These are phyloP conservation scores for Gossypium aridum DNA, from an alignment of 441 rosid species.

Conservation along the genomic window DNA sequence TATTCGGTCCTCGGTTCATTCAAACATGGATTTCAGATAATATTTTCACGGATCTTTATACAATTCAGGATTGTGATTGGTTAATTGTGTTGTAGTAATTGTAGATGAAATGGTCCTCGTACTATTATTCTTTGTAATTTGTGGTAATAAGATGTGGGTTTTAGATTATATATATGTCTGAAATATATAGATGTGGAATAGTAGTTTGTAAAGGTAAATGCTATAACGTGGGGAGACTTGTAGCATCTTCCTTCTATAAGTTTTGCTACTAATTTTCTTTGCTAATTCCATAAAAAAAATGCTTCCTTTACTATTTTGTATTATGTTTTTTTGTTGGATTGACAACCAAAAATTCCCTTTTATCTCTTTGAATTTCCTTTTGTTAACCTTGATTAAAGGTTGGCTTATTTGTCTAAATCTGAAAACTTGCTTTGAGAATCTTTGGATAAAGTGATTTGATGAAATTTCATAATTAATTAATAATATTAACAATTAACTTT, in stretches of 20 bases:
- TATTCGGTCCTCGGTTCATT: background rate
- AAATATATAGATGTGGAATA: constrained; percentile 27
- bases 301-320: constrained; percentile 7
- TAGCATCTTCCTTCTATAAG: constrained; percentile 32
- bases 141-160: constrained; percentile 47
- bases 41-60: background rate
- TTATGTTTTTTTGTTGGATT: background rate
- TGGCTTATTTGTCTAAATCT: no score
- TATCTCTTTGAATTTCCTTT: background rate
- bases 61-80: background rate
- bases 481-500: no score
- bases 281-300: constrained; percentile 16
- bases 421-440: no score
- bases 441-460: no score
- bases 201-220: constrained; percentile 36
- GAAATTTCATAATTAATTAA: no score
- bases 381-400: no score
- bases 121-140: constrained; percentile 60
- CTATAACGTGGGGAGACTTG: constrained; percentile 20
- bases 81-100: background rate
- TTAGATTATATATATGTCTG: constrained; percentile 23
- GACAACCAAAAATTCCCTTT: background rate
- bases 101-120: constrained; percentile 13
- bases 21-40: background rate
- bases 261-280: constrained; percentile 29